A percentile compares a stretch with the other conserved stretches of the same genome.
These are phyloP conservation scores for Cardamine resedifolia DNA, from an alignment of 345 rosid species.

Conservation along the genomic window DNA sequence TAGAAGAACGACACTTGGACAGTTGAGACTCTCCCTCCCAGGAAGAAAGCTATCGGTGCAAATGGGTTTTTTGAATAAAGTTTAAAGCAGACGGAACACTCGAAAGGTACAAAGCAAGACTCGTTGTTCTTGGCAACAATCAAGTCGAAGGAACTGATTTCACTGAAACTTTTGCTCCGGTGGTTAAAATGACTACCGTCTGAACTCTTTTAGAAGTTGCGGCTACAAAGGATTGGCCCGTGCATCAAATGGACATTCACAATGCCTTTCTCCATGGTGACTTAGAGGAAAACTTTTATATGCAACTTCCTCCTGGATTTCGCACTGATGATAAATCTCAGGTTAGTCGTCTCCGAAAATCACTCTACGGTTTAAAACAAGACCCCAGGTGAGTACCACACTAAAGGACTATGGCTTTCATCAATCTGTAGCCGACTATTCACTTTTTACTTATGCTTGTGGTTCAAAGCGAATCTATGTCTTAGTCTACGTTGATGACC, in stretches of 20 bases:
- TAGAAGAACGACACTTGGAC: neutral
- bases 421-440: neutral
- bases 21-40: no score
- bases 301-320: neutral
- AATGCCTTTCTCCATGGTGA: neutral
- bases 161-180: neutral
- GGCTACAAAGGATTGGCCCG: neutral
- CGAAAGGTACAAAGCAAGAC: no score
- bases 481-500: neutral
- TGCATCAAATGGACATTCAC: neutral
- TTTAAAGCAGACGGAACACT: no score
- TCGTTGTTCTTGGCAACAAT: neutral
- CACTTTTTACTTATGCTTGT: neutral
- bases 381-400: fast-evolving
- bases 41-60: neutral
- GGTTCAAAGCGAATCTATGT: no score
- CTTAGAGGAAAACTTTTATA: neutral
- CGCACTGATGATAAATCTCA: neutral
- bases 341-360: neutral
- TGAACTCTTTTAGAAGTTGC: neutral
- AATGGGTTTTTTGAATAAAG: no score
- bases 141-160: neutral
- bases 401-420: neutral
- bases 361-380: neutral
- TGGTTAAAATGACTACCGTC: neutral